Evolutionary conservation across 768 basidiomycete genomes (phyloP), one percentile per base, ranked within the genome.

Genomic region (Leccinum disarticulatum): DNA sequence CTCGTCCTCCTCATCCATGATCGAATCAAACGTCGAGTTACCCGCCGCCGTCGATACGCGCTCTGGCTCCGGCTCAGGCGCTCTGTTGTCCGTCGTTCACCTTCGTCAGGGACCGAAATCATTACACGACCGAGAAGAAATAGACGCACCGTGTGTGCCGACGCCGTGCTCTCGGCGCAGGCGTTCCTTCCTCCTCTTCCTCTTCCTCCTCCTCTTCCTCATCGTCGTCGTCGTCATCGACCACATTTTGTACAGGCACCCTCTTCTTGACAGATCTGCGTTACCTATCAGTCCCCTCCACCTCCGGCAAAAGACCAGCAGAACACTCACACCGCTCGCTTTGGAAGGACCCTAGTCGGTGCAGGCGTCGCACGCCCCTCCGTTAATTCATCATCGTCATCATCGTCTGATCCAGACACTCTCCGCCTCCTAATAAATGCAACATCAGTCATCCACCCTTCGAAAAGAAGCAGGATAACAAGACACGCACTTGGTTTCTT

Each of bases 1-100:
- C 49, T 82, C 83, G 17, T 83, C 85, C 56, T 80, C 79, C 46
- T 78, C 77, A 60, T 84, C 83, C 73, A 86, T 82, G 25, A 86
- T 82, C 4, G 85, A 84, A 70, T 82, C 81, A 49, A 68, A 63
- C 15, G 66, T 67, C 14, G 19, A 52, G n/a, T 69, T 73, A 6
- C 36, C 62, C 3, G 33, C 33, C 56, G 58, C 28, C 57, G 59
- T 27, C 55, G 58, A 51, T 56, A 46, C 27, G 46, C 56, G 52
- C 41, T 60, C 63, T 11, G 58, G 43, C 19, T 58, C 56, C 9
- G 59, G 59, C 14, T 27, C 51, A 5, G 25, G 25, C 8, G 49
- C 27, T 4, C 67, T 66, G 25, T 35, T 22, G 47, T 22, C 38
- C 14, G 13, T 17, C 3, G 11, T 33, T 33, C 17, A 9, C 17